Evolutionary conservation across 176 grass and related monocot genomes (phyloP), one percentile per base, ranked within the genome.

Genomic region (Saccharum officinarum): DNA sequence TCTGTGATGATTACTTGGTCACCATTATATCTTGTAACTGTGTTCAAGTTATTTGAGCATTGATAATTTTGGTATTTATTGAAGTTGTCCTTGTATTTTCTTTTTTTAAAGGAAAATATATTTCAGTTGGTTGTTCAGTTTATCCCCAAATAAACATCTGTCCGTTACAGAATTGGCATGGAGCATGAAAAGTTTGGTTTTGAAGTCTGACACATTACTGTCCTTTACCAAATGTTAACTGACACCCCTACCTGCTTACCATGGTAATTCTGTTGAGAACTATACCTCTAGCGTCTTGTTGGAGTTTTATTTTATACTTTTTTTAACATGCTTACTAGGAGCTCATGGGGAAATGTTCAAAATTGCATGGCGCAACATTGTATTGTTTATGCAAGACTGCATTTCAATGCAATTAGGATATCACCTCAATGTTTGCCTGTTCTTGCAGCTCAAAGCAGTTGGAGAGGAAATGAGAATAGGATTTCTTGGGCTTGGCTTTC

Each of bases 121-220:
- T 83, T 70, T 31, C 18, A 3, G 12, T 12, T 67, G 64, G 16
- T 20, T 87, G 10, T 83, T 67, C 42, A 9, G 2, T 75, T 31
- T 40, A 65, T 69, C 47, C 40, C 3, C 30, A 44, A 75, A 6
- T 20, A 10, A 44, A 17, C 30, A 36, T 60, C 31, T 85, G 34
- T 39, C 65, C 3, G 42, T 85, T 79, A 63, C 93, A 98, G 95
- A 90, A 98, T 98, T 87, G 95, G 95, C 70, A 98, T 91, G 8
- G 93, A 98, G 50, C 95, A 98, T 89, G 95, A 98, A 30, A 98
- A 95, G 70, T 98, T 98, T 85, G 96, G 96, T 80, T 98, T 98
- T 81, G 93, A 98, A 75, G 83, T 93, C 44, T n/a, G 83, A 82
- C 73, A 92, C 37, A 38, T 38, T 38, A 38, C 37, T 34, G 33